Evolutionary conservation across 2,329 filamentous ascomycete genomes (phyloP), one percentile per base, ranked within the genome.

Genomic region (Leptographium procerum): DNA sequence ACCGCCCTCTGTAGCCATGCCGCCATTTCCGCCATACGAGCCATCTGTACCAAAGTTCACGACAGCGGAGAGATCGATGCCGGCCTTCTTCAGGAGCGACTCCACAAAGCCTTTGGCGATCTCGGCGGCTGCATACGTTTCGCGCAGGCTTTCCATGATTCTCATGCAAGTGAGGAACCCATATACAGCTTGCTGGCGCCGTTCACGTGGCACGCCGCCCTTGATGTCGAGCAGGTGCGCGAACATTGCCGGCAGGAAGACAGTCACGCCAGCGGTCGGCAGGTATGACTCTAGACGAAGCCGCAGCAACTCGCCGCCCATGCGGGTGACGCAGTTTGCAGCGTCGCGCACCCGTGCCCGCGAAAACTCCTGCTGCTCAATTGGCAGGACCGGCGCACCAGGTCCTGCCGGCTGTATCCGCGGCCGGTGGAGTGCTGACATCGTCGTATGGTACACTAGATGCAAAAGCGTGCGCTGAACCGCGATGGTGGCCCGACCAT

Each of bases 101-200:
- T 95, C 89, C n/a, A 96, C 79, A 75, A 96, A 96, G 2, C 89
- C 89, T 1, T 89, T 92, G n/a, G 90, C 91, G 66, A 94, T 96
- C 70, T 96, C 91, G n/a, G 92, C 92, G 0, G 91, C 91, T 0
- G 91, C 86, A 67, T 97, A 96, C 33, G 91, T 89, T 67, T 96
- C 90, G 43, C 91, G 84, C 22, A 97, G 79, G 62, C 86, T 87
- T 69, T 91, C 86, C 77, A 96, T 88, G 60, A 96, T 90, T 52
- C 86, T 82, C 89, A 96, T 96, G 73, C 92, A 96, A 69, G 91
- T 87, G 65, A 87, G 87, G 75, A 96, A 96, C 24, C 90, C 89
- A 59, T 86, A 82, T 28, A 91, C 80, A 52, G 89, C 91, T 48
- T 82, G 79, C 60, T 88, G 81, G 22, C 89, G 84, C 4, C 87